Conservation (phyloP, 805 yeast species). For the Limtongia smithiae region DNA sequence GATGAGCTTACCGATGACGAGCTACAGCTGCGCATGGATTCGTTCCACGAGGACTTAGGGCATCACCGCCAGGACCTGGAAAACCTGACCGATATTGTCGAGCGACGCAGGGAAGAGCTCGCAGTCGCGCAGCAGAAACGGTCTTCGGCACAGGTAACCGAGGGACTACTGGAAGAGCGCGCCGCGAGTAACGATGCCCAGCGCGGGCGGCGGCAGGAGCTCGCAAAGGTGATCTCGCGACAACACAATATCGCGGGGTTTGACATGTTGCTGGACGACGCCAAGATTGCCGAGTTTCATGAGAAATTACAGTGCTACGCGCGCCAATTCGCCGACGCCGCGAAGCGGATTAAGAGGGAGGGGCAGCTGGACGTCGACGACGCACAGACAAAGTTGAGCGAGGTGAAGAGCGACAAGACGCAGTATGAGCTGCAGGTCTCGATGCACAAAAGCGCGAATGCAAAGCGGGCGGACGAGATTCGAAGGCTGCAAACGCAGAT, state of each 20-base stretch:
- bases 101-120: conserved; percentile 31
- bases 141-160: conserved; percentile 43
- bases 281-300: conserved; percentile 13
- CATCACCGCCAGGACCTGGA: conserved; percentile 31
- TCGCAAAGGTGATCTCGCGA: conserved; percentile 12
- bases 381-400: conserved; percentile 30
- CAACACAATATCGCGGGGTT: conserved; percentile 18
- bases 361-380: conserved; percentile 35
- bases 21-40: conserved; percentile 41
- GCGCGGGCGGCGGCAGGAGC: conserved; percentile 16
- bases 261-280: conserved; percentile 9
- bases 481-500: conserved; percentile 42
- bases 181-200: conserved; percentile 30
- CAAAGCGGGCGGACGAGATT: conserved; percentile 37
- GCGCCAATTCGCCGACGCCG: conserved; percentile 11
- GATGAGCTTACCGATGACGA: conserved; percentile 45
- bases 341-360: conserved; percentile 17
- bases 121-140: conserved; percentile 37
- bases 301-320: conserved; percentile 2
- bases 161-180: conserved; percentile 55
- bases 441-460: conserved; percentile 7
- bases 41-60: conserved; percentile 41
- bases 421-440: conserved; percentile 29
- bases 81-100: conserved; percentile 32
- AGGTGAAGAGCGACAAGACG: conserved; percentile 31